These are phyloP conservation scores for Kluyveromyces nonfermentans DNA, from an alignment of 805 yeast genomes.

Conservation along the genomic window DNA sequence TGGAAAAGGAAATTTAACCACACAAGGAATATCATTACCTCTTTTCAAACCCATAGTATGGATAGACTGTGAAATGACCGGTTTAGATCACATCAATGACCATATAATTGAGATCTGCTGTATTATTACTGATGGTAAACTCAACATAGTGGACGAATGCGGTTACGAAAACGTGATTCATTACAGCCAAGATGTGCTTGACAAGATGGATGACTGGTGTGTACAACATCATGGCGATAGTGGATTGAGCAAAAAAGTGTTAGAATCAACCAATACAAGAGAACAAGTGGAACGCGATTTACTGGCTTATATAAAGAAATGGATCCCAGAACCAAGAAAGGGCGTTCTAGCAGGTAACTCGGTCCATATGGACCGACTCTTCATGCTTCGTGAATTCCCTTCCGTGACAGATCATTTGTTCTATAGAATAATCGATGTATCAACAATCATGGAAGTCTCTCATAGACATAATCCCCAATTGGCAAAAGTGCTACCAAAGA, in stretches of 20 bases:
- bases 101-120: slow-evolving; percentile 88
- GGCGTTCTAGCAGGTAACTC: slow-evolving; percentile 88
- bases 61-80: slow-evolving; percentile 99
- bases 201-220: slow-evolving; percentile 85
- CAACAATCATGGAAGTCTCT: slow-evolving; percentile 75
- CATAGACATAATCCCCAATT: slow-evolving; percentile 64
- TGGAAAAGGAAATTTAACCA: background rate
- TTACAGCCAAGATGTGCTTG: slow-evolving; percentile 50
- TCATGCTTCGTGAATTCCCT: slow-evolving; percentile 80
- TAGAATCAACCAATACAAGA: slow-evolving; percentile 44
- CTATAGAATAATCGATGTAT: slow-evolving; percentile 84
- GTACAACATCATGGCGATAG: slow-evolving; percentile 62
- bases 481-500: slow-evolving; percentile 48
- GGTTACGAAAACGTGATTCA: slow-evolving; percentile 82
- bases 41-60: slow-evolving; percentile 54
- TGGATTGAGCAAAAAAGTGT: slow-evolving; percentile 70
- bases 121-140: slow-evolving; percentile 73
- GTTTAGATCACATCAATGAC: slow-evolving; percentile 71
- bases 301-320: slow-evolving; percentile 47
- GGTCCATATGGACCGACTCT: slow-evolving; percentile 82
- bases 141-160: slow-evolving; percentile 54
- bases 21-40: background rate
- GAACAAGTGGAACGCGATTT: slow-evolving; percentile 59
- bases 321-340: slow-evolving; percentile 40
- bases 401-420: slow-evolving; percentile 47